Conservation (phyloP, 2,329 filamentous ascomycete genomes). For the Talaromyces sp. region DNA sequence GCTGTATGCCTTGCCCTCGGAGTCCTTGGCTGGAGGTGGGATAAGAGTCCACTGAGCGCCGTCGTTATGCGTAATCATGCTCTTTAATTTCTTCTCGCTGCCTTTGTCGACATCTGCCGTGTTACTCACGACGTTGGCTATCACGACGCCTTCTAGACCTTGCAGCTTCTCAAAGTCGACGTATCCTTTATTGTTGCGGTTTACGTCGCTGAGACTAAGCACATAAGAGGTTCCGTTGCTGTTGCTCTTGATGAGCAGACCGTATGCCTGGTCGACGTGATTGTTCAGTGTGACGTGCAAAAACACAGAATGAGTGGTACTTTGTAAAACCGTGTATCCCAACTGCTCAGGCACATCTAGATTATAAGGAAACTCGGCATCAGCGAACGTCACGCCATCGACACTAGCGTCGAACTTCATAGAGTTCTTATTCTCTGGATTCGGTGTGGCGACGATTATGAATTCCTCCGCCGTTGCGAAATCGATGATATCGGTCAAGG, state of each 20-base stretch:
- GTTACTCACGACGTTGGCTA: conserved; percentile 85
- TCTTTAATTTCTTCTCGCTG: conserved; percentile 74
- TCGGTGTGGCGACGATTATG: conserved; percentile 76
- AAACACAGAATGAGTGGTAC: conserved; percentile 90
- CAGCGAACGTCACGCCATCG: conserved; percentile 77
- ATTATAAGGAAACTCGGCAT: conserved; percentile 80
- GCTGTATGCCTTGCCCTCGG: conserved; percentile 66
- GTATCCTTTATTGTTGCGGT: conserved; percentile 70
- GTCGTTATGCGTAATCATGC: conserved; percentile 94
- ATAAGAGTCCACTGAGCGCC: conserved; percentile 82
- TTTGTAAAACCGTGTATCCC: conserved; percentile 90
- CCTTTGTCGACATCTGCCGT: conserved; percentile 60
- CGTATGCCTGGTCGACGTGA: conserved; percentile 64
- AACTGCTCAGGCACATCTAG: conserved; percentile 74
- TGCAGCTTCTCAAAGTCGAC: conserved; percentile 97
- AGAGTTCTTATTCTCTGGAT: conserved; percentile 60
- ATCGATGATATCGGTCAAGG: conserved; percentile 69
- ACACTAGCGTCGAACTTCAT: conserved; percentile 78
- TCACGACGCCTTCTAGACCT: conserved; percentile 81
- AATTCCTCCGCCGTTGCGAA: conserved; percentile 97
- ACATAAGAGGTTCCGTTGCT: conserved; percentile 97
- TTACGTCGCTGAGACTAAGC: conserved; percentile 74
- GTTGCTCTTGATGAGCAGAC: conserved; percentile 94
- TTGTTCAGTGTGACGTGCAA: conserved; percentile 82
- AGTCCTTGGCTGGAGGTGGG: conserved; percentile 66